Base-by-base conservation (phyloP, 2,329 filamentous ascomycete genomes). In the Botryotinia globosa region DNA sequence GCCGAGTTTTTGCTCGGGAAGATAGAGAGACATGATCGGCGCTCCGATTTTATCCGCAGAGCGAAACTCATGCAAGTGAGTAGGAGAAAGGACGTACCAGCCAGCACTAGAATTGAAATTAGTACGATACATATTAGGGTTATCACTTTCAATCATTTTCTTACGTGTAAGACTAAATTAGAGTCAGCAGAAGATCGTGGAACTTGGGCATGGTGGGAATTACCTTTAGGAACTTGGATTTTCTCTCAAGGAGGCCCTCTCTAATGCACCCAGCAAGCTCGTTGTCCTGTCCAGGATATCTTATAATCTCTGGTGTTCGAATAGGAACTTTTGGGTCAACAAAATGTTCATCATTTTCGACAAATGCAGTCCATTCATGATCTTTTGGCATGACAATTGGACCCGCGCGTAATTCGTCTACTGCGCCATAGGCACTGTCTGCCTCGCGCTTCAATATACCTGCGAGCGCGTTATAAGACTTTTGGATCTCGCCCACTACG, bases 41-140 rank as follows among this genome's bases (percentile, higher is more conserved):
- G 92, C 91, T 82, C 96, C 93, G 74, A 89, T 92, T 81, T 95
- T 94, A 83, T 98, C 95, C 77, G 94, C 94, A n/a, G 94, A 97
- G 82, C 97, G 98, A 88, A 98, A 99, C 83, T 99, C 96, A 84
- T 99, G 96, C 34, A 99, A 87, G 83, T 99, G 96, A 72, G 96
- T 98, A 25, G 96, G 93, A 78, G 96, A 97, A 77, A 99, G 85
- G 65, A 98, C 94, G 82, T 98, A 98, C 93, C 93, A 72, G 62
- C 69, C 69, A 25, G 69, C 37, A 54, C 69, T 72, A 67, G 51
- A 48, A 48, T 39, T 8, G 29, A 22, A 39, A 72, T 72, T 67
- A 72, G 69, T 42, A 72, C n/a, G 48, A 59, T 25, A 37, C 10
- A 18, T 20, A 14, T 32, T 4, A 18, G 2, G 10, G 9, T n/a